Evolutionary conservation across 148 eudicot species (phyloP).

Genomic region (Simmondsia chinensis): DNA sequence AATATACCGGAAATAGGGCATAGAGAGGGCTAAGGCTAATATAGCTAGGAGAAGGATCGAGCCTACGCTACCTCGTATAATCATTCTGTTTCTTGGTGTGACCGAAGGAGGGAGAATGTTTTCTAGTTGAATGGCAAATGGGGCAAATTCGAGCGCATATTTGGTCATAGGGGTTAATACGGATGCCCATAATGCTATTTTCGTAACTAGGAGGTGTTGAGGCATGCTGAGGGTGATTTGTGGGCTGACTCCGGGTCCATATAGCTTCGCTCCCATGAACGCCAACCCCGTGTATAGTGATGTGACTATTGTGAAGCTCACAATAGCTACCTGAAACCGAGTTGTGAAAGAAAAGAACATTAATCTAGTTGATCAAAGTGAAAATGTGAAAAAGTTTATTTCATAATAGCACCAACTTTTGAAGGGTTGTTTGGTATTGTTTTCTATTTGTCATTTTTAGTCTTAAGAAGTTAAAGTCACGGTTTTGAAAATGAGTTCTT

Average conservation of each 20-base stretch:
- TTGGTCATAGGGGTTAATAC: constrained; percentile 76
- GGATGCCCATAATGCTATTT: constrained; percentile 79
- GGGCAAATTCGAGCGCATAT: constrained; percentile 65
- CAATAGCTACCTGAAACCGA: constrained; percentile 42
- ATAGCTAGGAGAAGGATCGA: constrained; percentile 46
- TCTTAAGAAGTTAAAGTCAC: too few relatives aligned
- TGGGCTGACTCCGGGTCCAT: constrained; percentile 47
- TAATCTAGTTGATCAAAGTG: too few relatives aligned
- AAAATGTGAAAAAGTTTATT: too few relatives aligned
- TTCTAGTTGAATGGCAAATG: constrained; percentile 58
- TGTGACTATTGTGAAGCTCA: constrained; percentile 59
- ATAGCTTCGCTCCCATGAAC: constrained; percentile 67
- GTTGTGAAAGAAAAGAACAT: background rate
- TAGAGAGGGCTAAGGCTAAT: constrained; percentile 45
- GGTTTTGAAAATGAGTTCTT: too few relatives aligned
- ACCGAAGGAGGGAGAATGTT: constrained; percentile 32
- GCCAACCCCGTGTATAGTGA: constrained; percentile 43
- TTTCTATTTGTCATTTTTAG: too few relatives aligned
- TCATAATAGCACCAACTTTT: too few relatives aligned
- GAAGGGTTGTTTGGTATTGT: too few relatives aligned
- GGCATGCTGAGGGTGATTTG: constrained; percentile 90
- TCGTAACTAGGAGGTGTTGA: constrained; percentile 28
- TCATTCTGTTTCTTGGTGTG: constrained; percentile 33
- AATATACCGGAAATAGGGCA: constrained; percentile 69
- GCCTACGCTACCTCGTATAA: constrained; percentile 42